Conservation (phyloP, 2,329 filamentous ascomycete species). For the Colletotrichum noveboracense region DNA sequence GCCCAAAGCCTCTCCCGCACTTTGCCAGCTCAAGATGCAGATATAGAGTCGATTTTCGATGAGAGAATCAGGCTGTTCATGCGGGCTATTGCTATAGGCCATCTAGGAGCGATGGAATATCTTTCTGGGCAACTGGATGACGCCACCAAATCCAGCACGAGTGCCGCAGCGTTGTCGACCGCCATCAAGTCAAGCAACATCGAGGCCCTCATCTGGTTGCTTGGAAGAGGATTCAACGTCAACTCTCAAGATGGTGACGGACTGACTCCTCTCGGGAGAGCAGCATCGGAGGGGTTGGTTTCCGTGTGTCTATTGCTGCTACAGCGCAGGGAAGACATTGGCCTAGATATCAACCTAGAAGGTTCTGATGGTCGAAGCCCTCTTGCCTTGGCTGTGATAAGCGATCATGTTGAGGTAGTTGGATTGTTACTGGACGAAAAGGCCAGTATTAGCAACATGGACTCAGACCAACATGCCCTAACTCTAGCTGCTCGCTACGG, state of each 20-base stretch:
- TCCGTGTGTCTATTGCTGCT: neutral
- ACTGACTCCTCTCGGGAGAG: neutral
- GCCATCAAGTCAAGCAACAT: neutral
- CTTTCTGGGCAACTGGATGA: neutral
- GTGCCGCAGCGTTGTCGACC: neutral
- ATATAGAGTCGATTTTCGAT: fast-evolving
- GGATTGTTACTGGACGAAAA: neutral
- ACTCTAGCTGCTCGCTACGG: neutral
- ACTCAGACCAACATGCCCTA: neutral
- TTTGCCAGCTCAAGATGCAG: neutral
- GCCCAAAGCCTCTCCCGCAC: fast-evolving
- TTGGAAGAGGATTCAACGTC: neutral
- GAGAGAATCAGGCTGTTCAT: neutral
- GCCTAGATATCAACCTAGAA: neutral
- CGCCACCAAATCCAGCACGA: neutral
- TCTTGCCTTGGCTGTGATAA: neutral
- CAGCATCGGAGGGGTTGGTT: fast-evolving
- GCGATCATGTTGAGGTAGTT: neutral
- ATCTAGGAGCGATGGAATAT: neutral
- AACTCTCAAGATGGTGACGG: neutral
- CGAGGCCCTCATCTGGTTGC: neutral
- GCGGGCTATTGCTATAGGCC: neutral
- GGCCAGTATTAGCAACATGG: neutral
- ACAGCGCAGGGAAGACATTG: neutral
- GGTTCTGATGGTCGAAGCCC: neutral